These are phyloP conservation scores for Pleurotus citrinopileatus DNA, from an alignment of 768 basidiomycete species.

Conservation along the genomic window DNA sequence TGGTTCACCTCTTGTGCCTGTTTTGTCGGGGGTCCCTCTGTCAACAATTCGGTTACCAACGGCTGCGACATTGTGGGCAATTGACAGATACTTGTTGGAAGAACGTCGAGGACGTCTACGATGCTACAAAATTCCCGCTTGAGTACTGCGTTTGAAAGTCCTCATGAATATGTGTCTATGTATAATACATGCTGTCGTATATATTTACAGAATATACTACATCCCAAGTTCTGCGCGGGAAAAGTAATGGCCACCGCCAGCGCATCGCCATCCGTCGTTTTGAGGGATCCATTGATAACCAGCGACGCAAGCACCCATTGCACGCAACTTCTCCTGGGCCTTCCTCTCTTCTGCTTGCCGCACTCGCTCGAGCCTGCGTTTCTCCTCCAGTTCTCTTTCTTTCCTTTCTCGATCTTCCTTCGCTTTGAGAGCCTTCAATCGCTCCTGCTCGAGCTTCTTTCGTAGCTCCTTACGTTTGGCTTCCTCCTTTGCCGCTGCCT, in stretches of 20 bases:
- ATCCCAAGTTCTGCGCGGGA: constrained; percentile 24
- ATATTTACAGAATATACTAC: constrained; percentile 12
- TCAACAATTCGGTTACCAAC: too few species aligned
- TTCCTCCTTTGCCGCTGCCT: constrained; percentile 21
- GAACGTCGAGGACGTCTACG: too few species aligned
- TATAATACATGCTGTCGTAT: too few species aligned
- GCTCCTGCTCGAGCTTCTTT: constrained; percentile 24
- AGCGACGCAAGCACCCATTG: constrained; percentile 47
- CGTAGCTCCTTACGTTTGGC: constrained; percentile 16
- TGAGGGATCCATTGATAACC: constrained; percentile 46
- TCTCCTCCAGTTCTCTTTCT: constrained; percentile 16
- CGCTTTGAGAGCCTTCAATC: constrained; percentile 22
- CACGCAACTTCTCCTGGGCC: constrained; percentile 37
- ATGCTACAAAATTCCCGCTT: too few species aligned
- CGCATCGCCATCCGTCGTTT: constrained; percentile 40
- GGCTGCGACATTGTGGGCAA: too few species aligned
- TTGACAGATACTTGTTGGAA: too few species aligned
- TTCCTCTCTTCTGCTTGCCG: constrained; percentile 37
- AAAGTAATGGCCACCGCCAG: constrained; percentile 44
- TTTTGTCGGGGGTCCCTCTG: too few species aligned
- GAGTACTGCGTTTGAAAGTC: too few species aligned
- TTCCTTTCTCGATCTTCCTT: constrained; percentile 11
- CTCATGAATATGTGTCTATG: too few species aligned
- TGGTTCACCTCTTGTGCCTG: too few species aligned
- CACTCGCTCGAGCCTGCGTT: constrained; percentile 24